These are phyloP conservation scores for Centella asiatica DNA, from an alignment of 129 eudicot species.

Conservation along the genomic window DNA sequence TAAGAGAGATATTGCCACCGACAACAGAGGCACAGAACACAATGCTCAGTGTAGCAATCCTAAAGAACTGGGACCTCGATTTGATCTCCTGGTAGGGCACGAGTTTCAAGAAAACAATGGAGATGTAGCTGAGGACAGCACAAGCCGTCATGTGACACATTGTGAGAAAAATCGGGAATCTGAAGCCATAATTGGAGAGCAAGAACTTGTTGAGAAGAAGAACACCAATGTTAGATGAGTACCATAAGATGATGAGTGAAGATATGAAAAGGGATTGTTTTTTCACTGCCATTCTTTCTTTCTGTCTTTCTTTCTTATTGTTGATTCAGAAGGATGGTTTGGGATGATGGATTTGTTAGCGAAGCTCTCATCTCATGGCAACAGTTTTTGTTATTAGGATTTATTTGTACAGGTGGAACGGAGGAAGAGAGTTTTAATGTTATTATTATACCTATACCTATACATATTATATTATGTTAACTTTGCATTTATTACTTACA, in stretches of 20 bases:
- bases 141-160: slow-evolving; percentile 16
- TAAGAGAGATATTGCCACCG: slow-evolving; percentile 12
- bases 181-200: slow-evolving; percentile 11
- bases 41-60: slow-evolving; percentile 7
- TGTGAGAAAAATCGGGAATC: slow-evolving; percentile 15
- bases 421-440: no score
- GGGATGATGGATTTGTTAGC: no score
- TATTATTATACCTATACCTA: no score
- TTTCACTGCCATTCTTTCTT: neutral
- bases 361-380: no score
- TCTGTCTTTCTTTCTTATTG: neutral
- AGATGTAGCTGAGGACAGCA: slow-evolving; percentile 4
- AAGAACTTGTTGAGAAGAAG: slow-evolving; percentile 15
- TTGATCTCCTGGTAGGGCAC: slow-evolving; percentile 5
- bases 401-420: no score
- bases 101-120: slow-evolving; percentile 7
- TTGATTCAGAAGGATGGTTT: no score
- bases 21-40: slow-evolving; percentile 16
- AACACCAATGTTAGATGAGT: slow-evolving; percentile 15
- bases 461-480: no score
- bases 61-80: slow-evolving; percentile 4
- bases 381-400: no score
- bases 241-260: slow-evolving; percentile 3
- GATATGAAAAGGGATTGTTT: neutral
- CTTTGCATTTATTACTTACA: no score